Evolutionary conservation across 345 rosid species (phyloP).

Genomic region (Rhodamnia rubescens): DNA sequence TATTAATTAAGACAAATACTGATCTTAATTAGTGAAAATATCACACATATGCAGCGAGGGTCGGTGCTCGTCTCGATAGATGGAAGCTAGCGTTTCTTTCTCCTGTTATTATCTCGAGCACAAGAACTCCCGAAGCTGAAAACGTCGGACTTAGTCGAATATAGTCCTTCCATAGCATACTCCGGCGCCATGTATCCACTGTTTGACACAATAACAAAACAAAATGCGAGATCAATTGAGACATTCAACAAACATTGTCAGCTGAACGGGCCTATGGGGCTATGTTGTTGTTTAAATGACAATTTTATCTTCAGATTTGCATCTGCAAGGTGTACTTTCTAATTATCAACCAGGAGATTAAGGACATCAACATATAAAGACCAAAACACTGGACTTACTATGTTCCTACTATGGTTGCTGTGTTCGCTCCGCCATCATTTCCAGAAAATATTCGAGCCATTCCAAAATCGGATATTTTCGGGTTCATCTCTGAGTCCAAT

Average conservation of each 20-base stretch:
- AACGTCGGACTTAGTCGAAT: constrained; percentile 45
- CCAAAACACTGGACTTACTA: constrained; percentile 12
- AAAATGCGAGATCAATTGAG: not conserved
- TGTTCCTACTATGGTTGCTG: constrained; percentile 36
- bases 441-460: constrained; percentile 31
- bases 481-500: constrained; percentile 36
- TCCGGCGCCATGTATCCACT: constrained; percentile 10
- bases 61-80: not conserved
- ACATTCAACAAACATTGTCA: not conserved
- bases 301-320: not conserved
- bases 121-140: constrained; percentile 50
- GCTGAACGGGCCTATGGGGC: not conserved
- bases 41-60: constrained; percentile 28
- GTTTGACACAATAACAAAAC: constrained; percentile 49
- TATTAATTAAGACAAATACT: not conserved
- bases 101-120: constrained; percentile 52
- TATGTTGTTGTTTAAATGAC: not conserved
- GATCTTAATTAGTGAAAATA: not conserved
- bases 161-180: constrained; percentile 31
- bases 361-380: not conserved
- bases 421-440: constrained; percentile 20
- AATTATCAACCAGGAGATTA: not conserved
- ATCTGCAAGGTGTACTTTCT: not conserved
- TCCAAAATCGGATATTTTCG: constrained; percentile 56
- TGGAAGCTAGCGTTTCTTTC: constrained; percentile 16